These are phyloP conservation scores for Cladosporium sp. DNA, from an alignment of 2,329 filamentous ascomycete species.

Conservation along the genomic window DNA sequence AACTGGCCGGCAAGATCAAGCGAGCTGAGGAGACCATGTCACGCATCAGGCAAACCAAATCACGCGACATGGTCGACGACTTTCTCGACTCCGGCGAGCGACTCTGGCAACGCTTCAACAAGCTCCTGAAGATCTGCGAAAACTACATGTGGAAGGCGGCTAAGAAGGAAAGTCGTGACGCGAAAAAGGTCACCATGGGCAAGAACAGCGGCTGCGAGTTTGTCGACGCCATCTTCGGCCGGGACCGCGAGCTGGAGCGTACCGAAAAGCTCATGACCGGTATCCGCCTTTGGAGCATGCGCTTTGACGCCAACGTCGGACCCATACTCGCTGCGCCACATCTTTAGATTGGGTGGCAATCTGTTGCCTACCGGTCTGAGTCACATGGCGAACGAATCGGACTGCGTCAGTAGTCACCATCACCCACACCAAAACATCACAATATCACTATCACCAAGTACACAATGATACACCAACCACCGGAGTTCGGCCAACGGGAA, in stretches of 20 bases:
- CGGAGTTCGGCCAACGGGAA: conserved; percentile 7
- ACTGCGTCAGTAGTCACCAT: background rate
- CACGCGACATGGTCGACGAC: conserved; percentile 75
- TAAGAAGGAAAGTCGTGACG: conserved; percentile 58
- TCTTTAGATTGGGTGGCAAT: conserved; percentile 6
- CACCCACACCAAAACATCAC: conserved; percentile 1
- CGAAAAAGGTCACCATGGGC: conserved; percentile 68
- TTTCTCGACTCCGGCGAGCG: conserved; percentile 86
- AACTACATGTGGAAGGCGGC: conserved; percentile 88
- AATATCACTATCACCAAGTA: background rate
- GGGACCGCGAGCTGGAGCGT: conserved; percentile 79
- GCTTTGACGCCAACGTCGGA: conserved; percentile 94
- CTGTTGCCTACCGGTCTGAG: conserved; percentile 3
- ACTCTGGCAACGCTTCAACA: conserved; percentile 76
- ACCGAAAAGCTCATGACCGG: conserved; percentile 91
- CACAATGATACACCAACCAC: background rate
- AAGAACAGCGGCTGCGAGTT: conserved; percentile 92
- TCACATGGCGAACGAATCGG: background rate
- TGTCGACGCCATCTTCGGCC: conserved; percentile 90
- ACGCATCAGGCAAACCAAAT: conserved; percentile 65
- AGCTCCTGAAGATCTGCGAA: conserved; percentile 85
- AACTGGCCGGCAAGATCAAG: conserved; percentile 90
- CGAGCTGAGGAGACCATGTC: conserved; percentile 72
- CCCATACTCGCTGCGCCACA: conserved; percentile 56
- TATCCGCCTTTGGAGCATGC: conserved; percentile 81